Conservation (phyloP, 1,284 basidiomycete genomes). For the Anthracocystis setariae region DNA sequence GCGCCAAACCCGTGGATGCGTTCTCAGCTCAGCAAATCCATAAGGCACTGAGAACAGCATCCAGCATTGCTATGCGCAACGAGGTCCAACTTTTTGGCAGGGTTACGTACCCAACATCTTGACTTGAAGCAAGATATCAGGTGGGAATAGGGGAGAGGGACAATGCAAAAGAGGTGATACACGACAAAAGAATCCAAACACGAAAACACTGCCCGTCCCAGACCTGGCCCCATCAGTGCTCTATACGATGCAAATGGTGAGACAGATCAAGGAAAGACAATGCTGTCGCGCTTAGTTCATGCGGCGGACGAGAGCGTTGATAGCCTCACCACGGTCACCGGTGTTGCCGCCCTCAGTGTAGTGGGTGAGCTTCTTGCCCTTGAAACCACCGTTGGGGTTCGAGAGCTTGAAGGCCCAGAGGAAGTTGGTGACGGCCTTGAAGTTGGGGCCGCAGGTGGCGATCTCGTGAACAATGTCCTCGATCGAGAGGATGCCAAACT, state of each 20-base stretch:
- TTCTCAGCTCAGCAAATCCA: constrained; percentile 34
- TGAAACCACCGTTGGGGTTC: constrained; percentile 98
- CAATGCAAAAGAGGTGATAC: constrained; percentile 31
- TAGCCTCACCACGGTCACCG: constrained; percentile 93
- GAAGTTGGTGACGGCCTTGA: constrained; percentile 89
- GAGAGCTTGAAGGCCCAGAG: constrained; percentile 99
- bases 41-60: constrained; percentile 16
- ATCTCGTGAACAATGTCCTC: constrained; percentile 99
- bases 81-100: constrained; percentile 20
- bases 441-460: constrained; percentile 93
- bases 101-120: neutral
- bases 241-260: neutral
- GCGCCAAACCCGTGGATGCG: constrained; percentile 3
- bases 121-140: constrained; percentile 1
- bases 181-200: constrained; percentile 20
- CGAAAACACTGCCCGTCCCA: neutral
- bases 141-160: constrained; percentile 28
- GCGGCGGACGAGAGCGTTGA: constrained; percentile 95
- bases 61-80: constrained; percentile 9
- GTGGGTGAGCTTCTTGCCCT: constrained; percentile 89
- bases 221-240: neutral
- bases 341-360: constrained; percentile 76
- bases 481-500: constrained; percentile 95
- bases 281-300: constrained; percentile 72
- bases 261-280: neutral